Evolutionary conservation across 805 yeast genomes (phyloP).

Genomic region (Ogataea trehalophila): DNA sequence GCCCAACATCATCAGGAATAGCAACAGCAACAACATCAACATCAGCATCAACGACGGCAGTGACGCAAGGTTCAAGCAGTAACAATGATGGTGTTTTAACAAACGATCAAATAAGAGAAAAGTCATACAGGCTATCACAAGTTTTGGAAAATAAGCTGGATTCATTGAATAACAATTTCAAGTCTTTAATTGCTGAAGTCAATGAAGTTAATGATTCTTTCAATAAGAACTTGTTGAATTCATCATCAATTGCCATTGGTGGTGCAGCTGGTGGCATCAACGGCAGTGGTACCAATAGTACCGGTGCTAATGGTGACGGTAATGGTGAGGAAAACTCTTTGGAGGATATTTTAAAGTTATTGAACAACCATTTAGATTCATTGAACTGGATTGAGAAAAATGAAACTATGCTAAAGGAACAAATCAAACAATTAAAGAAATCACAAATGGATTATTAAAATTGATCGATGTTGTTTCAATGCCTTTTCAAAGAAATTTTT

Average conservation of each 20-base stretch:
- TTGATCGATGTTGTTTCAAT: no score
- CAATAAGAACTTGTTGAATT: conserved; percentile 49
- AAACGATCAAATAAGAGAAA: conserved; percentile 83
- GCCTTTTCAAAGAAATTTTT: no score
- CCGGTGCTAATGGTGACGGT: conserved; percentile 14
- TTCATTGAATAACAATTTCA: conserved; percentile 67
- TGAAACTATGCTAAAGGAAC: conserved; percentile 62
- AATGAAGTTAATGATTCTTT: conserved; percentile 79
- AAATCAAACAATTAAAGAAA: conserved; percentile 42
- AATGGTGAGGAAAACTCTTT: conserved; percentile 32
- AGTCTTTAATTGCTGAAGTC: conserved; percentile 73
- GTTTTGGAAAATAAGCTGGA: conserved; percentile 77
- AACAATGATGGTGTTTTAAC: conserved; percentile 34
- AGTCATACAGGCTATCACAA: conserved; percentile 85
- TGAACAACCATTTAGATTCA: conserved; percentile 86
- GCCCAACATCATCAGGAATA: no score
- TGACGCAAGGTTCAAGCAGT: neutral
- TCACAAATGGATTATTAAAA: neutral
- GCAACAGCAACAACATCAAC: neutral
- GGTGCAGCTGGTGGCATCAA: no score
- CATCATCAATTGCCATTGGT: no score
- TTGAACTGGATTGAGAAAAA: conserved; percentile 80
- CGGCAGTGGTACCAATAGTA: no score
- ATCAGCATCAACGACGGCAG: neutral
- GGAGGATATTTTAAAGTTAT: conserved; percentile 70